Evolutionary conservation across 23 red algal species (phyloP), one percentile per base, ranked within the genome.

Genomic region (Agarophyton chilense): DNA sequence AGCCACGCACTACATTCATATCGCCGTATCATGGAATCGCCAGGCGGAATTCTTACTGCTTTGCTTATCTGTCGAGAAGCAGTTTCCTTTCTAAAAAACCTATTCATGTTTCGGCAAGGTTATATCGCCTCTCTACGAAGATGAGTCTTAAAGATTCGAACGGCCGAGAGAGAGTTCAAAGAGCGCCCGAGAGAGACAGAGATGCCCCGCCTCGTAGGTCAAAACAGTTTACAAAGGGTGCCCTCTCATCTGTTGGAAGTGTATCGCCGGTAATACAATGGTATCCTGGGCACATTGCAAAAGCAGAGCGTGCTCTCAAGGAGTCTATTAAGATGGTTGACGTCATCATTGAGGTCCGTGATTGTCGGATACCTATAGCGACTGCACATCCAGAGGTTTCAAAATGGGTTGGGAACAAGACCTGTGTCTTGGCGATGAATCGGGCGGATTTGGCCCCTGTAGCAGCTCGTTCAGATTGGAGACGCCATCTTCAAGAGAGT

Each of bases 261-360:
- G 7, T 91, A n/a, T 47, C 22, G 18, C 86, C 93, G 4, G 39
- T 71, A 19, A 95, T 95, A 56, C 73, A 94, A 52, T 98, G 97
- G 97, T 99, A 95, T 79, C 97, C 97, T 41, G 97, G 97, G 0
- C 97, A 99, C 42, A 99, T 99, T 82, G 92, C 92, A 26, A 99
- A 99, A 63, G 97, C 97, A 44, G 87, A 92, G 50, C 44, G 94
- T 19, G 41, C 89, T 35, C 57, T 99, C 36, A 66, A 80, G 42
- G 93, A 93, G 40, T 83, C 75, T n/a, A 92, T 99, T n/a, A 86
- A 84, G 66, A 56, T 96, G 36, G 93, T 96, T 33, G 97, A 99
- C 70, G 92, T 99, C n/a, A 88, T 99, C 3, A 57, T 99, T 29
- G 97, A 99, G 81, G 90, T 96, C 16, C 84, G 93, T 19, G 97